These are phyloP conservation scores for Miscanthus lutarioriparius DNA, from an alignment of 176 grass and related monocot species.

Conservation along the genomic window DNA sequence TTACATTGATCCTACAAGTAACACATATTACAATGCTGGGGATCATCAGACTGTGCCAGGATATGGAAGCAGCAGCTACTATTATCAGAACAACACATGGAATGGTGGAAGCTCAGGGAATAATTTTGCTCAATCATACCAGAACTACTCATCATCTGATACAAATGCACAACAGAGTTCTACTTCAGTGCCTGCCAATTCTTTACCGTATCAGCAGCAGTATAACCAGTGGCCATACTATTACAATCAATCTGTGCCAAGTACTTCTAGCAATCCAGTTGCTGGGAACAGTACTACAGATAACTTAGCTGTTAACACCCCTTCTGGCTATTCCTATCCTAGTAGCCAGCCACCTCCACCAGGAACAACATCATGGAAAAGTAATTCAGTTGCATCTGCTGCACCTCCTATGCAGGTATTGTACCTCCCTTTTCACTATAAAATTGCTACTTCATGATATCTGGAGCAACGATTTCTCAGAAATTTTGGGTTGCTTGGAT, in stretches of 20 bases:
- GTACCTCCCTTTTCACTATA: slow-evolving; percentile 14
- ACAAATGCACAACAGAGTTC: slow-evolving; percentile 60
- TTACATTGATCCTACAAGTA: slow-evolving; percentile 84
- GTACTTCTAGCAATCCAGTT: slow-evolving; percentile 51
- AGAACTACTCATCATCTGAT: slow-evolving; percentile 59
- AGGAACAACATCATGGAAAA: slow-evolving; percentile 82
- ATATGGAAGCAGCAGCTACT: slow-evolving; percentile 72
- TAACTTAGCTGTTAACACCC: slow-evolving; percentile 35
- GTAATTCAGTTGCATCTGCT: slow-evolving; percentile 50
- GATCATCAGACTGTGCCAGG: slow-evolving; percentile 78
- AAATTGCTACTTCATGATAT: slow-evolving; percentile 29
- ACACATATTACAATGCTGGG: slow-evolving; percentile 99
- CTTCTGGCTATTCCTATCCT: slow-evolving; percentile 67
- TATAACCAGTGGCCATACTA: slow-evolving; percentile 81
- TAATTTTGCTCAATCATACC: slow-evolving; percentile 50
- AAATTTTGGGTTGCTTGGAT: slow-evolving; percentile 7
- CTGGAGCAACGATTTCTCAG: background rate
- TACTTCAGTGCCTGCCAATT: slow-evolving; percentile 54
- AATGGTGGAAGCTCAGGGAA: slow-evolving; percentile 52
- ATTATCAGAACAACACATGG: slow-evolving; percentile 66
- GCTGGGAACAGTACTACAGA: slow-evolving; percentile 41
- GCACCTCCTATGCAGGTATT: slow-evolving; percentile 74
- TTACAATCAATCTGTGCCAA: slow-evolving; percentile 61
- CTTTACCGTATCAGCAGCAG: slow-evolving; percentile 76
- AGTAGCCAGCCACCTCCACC: slow-evolving; percentile 87